Conservation (phyloP, 139 green algal species). For the Auxenochlorella pyrenoidosa region DNA sequence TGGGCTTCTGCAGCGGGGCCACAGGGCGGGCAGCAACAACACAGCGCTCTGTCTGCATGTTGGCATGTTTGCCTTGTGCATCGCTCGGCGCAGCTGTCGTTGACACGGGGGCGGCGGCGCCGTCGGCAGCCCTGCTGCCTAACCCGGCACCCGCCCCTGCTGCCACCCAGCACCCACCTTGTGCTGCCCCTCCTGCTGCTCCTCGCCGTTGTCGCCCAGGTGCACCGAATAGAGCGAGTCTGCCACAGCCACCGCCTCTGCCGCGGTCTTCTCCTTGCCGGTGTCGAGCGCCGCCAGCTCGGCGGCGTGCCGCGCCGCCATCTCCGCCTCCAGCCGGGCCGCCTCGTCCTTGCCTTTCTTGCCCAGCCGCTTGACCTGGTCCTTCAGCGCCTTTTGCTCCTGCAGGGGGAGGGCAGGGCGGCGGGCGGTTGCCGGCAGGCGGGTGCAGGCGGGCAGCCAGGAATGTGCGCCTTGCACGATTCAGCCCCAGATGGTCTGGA, state of each 20-base stretch:
- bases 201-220: conserved; percentile 25
- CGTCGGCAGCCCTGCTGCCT: too few relatives aligned
- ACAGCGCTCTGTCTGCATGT: too few relatives aligned
- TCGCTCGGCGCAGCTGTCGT: too few relatives aligned
- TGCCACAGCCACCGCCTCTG: conserved; percentile 12
- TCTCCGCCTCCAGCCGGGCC: conserved; percentile 61
- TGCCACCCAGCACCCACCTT: conserved; percentile 33
- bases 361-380: conserved; percentile 71
- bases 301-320: conserved; percentile 57
- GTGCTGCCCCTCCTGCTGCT: conserved; percentile 3
- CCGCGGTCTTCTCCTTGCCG: neutral
- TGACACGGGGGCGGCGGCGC: too few relatives aligned
- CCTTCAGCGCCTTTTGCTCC: conserved; percentile 82
- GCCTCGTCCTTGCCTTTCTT: conserved; percentile 84
- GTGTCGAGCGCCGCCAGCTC: conserved; percentile 74
- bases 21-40: neutral
- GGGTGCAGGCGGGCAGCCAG: neutral
- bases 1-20: conserved; percentile 54
- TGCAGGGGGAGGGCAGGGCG: conserved; percentile 27
- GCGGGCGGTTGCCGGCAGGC: neutral
- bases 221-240: conserved; percentile 42
- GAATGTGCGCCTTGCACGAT: too few relatives aligned
- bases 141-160: too few relatives aligned
- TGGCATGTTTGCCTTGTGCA: too few relatives aligned
- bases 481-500: too few relatives aligned